phyloP scores from a whole-genome alignment of 805 yeast genomes.

The Teunomyces atbi region DNA sequence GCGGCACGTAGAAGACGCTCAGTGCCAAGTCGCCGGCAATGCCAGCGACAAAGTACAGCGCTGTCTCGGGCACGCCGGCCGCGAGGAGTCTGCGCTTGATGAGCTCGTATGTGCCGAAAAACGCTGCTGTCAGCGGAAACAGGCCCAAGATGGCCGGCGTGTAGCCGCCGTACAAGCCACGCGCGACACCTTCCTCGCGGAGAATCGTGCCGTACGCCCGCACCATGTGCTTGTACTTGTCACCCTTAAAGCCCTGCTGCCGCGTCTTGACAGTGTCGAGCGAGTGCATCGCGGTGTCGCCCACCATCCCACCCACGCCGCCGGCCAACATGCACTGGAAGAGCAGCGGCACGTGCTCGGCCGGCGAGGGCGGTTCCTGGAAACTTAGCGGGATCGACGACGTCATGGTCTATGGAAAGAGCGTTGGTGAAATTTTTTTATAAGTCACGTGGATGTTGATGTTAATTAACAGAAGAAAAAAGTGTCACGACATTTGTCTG shows the following conservation, averaged over 20 bases:
- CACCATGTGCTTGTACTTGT: conserved; percentile 71
- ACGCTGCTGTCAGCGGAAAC: conserved; percentile 91
- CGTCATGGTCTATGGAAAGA: conserved; percentile 10
- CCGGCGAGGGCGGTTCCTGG: conserved; percentile 18
- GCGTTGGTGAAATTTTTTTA: conserved; percentile 5
- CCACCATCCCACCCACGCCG: conserved; percentile 90
- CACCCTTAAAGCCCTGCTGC: conserved; percentile 87
- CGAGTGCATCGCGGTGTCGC: conserved; percentile 93
- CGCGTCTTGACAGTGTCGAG: conserved; percentile 95
- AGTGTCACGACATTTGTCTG: too few relatives aligned
- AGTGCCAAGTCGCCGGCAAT: conserved; percentile 91
- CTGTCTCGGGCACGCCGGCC: conserved; percentile 69
- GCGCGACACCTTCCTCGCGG: conserved; percentile 75
- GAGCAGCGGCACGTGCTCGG: conserved; percentile 30
- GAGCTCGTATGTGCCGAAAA: conserved; percentile 86
- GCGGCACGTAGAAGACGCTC: conserved; percentile 87
- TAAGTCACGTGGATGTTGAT: not conserved
- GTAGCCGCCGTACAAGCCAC: conserved; percentile 92
- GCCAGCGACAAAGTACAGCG: conserved; percentile 81
- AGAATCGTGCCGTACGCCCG: conserved; percentile 76
- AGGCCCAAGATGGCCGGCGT: conserved; percentile 90
- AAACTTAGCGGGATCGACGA: conserved; percentile 37
- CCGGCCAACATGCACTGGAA: conserved; percentile 78
- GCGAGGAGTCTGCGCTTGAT: conserved; percentile 70
- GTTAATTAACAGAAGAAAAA: not conserved